Evolutionary conservation across 192 early-diverging fungal species (phyloP).

Genomic region (Umbelopsis sp.): DNA sequence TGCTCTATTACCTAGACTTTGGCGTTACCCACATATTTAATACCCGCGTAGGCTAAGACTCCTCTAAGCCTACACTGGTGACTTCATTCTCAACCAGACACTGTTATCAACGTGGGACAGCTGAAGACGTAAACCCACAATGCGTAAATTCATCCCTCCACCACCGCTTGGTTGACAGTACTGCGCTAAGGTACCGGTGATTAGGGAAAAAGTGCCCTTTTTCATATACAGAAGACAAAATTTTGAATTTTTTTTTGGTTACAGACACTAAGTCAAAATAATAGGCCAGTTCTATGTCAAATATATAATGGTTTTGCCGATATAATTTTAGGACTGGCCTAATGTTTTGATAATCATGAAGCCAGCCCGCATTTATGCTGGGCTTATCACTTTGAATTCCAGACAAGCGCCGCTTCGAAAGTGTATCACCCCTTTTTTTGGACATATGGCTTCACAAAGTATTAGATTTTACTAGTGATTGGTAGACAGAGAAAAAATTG

Average conservation of each 20-base stretch:
- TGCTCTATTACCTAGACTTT: conserved; percentile 22
- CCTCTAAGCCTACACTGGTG: conserved; percentile 13
- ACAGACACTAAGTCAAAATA: neutral
- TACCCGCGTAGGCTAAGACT: conserved; percentile 16
- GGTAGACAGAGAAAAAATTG: too few species aligned
- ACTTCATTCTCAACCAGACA: conserved; percentile 21
- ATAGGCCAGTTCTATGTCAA: neutral
- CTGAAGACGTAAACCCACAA: conserved; percentile 11
- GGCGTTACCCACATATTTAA: conserved; percentile 22
- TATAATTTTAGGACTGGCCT: too few species aligned
- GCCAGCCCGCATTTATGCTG: too few species aligned
- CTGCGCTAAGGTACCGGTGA: conserved; percentile 19
- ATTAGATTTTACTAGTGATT: too few species aligned
- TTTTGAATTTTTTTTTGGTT: neutral
- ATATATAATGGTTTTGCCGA: too few species aligned
- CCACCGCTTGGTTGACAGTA: conserved; percentile 23
- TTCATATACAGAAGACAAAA: neutral
- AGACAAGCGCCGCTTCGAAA: too few species aligned
- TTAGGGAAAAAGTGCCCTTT: too few species aligned
- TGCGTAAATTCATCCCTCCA: conserved; percentile 22
- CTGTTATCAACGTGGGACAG: conserved; percentile 21
- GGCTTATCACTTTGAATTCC: too few species aligned
- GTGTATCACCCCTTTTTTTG: too few species aligned
- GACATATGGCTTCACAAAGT: too few species aligned
- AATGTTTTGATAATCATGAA: too few species aligned